These are phyloP conservation scores for Metrosideros polymorpha DNA, from an alignment of 441 rosid species.

Conservation along the genomic window DNA sequence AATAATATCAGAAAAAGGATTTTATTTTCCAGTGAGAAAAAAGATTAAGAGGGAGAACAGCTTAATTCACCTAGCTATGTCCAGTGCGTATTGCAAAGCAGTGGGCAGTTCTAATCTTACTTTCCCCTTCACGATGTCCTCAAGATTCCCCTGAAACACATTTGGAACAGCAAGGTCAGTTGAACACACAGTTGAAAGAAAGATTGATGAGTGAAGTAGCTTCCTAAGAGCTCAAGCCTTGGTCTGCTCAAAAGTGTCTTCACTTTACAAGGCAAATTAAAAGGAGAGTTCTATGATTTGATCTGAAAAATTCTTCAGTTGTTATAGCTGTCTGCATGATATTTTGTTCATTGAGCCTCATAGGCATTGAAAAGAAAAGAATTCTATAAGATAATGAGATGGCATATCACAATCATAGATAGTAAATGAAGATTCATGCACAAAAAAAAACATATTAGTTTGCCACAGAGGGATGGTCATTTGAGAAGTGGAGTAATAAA, in stretches of 20 bases:
- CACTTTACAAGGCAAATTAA: not conserved
- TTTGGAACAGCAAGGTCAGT: not conserved
- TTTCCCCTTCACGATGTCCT: conserved; percentile 21
- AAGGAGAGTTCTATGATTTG: not conserved
- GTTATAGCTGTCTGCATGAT: not conserved
- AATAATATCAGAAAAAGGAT: not conserved
- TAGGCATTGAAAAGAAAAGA: not conserved
- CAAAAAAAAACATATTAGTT: not conserved
- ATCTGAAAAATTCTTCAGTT: not conserved
- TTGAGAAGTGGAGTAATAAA: not conserved
- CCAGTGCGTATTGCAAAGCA: conserved; percentile 47
- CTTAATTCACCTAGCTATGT: conserved; percentile 36
- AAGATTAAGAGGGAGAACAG: not conserved
- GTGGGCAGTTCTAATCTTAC: conserved; percentile 34
- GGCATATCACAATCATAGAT: not conserved
- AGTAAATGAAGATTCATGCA: not conserved
- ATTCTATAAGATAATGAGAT: not conserved
- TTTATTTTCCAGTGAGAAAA: not conserved
- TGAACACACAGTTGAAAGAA: not conserved
- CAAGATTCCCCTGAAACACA: conserved; percentile 32
- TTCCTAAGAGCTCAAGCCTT: not conserved
- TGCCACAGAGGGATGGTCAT: not conserved
- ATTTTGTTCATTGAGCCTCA: not conserved
- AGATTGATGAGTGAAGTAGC: not conserved
- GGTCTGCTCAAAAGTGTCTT: not conserved